Evolutionary conservation across 257 asterid species (phyloP), one percentile per base, ranked within the genome.

Genomic region (Lycium barbarum): DNA sequence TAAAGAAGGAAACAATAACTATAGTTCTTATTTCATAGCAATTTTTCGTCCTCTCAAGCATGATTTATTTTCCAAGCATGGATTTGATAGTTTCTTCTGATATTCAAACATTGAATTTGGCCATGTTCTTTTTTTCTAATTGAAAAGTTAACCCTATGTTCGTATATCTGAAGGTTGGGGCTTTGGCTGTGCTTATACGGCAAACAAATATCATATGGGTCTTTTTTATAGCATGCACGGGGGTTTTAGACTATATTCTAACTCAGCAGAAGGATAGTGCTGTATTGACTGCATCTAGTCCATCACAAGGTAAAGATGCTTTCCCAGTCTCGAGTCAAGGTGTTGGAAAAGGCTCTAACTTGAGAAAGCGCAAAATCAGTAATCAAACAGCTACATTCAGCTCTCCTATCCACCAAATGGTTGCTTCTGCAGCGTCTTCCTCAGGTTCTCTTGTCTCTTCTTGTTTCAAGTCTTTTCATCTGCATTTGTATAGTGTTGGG

Each of bases 201-300:
- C 99, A 97, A 95, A 97, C 99, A 81, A 95, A 97, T 91, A 91
- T 94, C 67, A 90, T 97, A 79, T 97, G 99, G 99, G 70, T 95
- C 94, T 85, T 94, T 84, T 95, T 96, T 88, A 92, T 91, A 86
- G 93, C 93, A 22, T 94, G 98, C 91, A 83, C 93, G 51, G 95
- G 91, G 84, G 90, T 97, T 87, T 85, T 94, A 83, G 92, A 93
- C 81, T 92, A 90, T 70, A 76, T 91, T 13, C 87, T 86, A 84
- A 83, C 86, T 80, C 94, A 84, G 87, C 86, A 51, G 54, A 92
- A 88, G 81, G 85, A 91, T 83, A 83, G 71, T 79, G 82, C 14
- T 53, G 86, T 88, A 82, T 62, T 78, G 78, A 87, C 87, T 86
- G 91, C 70, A 11, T 66, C 84, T 58, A 83, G 86, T 84, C 54